Evolutionary conservation across 352 stramenopile species (phyloP), one percentile per base, ranked within the genome.

Genomic region (Globisporangium alternatum): DNA sequence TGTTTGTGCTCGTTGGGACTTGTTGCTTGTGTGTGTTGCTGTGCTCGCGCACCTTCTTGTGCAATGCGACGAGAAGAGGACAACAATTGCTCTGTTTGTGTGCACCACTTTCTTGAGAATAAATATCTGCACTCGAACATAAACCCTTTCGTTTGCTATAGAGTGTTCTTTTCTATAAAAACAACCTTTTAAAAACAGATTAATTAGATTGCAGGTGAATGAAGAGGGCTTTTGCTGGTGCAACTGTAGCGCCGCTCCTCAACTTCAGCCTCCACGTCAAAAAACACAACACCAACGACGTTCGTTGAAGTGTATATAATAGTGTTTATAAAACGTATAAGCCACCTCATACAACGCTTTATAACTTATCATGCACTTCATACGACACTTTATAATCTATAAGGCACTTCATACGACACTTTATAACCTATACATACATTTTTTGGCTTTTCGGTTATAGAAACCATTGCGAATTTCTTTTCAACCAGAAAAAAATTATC

Each of bases 231-330:
- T 21, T 7, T n/a, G 10, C 19, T 13, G n/a, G 31, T 45, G 31
- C 52, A 58, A 58, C 52, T 31, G 52, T 58, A 9, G 19, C 10
- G 28, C 44, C 30, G 51, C 30, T 56, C 28, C 52, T 44, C 52
- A 58, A 58, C 52, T 58, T 58, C 52, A 58, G 52, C 10, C 52
- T 43, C 52, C 52, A 58, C 52, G 52, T 58, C 52, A 58, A 58
- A 58, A 58, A 52, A 52, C 17, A 52, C 45, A 48, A 13, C 45
- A 2, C 45, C 8, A 30, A 44, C 25, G 19, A 39, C n/a, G 13
- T 22, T 35, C 33, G 28, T 33, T 54, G n/a, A 25, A 10, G 13
- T 54, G 25, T 28, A 2, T 28, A 28, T 28, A 28, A 28, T 28
- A 28, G 25, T 28, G 25, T 28, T 28, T 28, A 28, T 28, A 28